Conservation (phyloP, 2,329 filamentous ascomycete species). For the Colletotrichum viniferum region DNA sequence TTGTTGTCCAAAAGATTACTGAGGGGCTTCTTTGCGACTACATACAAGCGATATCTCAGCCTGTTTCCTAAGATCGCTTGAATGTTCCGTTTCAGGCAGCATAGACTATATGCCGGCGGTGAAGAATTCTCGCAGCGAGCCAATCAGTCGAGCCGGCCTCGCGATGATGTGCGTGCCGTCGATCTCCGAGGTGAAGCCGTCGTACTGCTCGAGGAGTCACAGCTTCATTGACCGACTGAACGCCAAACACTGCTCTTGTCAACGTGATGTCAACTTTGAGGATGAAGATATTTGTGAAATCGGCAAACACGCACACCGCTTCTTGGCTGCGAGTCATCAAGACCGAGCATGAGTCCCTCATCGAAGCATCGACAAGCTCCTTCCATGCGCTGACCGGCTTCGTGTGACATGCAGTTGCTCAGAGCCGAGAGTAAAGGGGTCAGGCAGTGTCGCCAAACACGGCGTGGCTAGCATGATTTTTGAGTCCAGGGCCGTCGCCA, state of each 20-base stretch:
- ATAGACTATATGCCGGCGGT: not conserved
- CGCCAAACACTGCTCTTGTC: not conserved
- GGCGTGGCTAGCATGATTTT: not conserved
- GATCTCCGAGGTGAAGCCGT: constrained; percentile 13
- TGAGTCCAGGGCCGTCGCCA: not conserved
- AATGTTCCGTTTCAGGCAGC: not conserved
- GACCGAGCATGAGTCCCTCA: not conserved
- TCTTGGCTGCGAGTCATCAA: not conserved
- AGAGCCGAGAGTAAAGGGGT: not conserved
- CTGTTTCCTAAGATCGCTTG: not conserved
- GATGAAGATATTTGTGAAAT: too few species aligned
- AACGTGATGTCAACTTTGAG: not conserved
- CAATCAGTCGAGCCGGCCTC: not conserved
- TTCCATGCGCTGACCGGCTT: not conserved
- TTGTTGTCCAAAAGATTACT: not conserved
- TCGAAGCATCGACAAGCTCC: not conserved
- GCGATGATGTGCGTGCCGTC: not conserved
- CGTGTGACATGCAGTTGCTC: not conserved
- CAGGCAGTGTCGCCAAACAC: not conserved
- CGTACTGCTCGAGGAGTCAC: not conserved
- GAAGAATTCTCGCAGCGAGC: not conserved
- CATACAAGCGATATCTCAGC: not conserved
- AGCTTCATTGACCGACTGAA: not conserved
- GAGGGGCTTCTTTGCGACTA: not conserved
- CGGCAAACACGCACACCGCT: not conserved